phyloP scores from a whole-genome alignment of 2,329 filamentous ascomycete genomes.

The Aspergillus aculeatus region DNA sequence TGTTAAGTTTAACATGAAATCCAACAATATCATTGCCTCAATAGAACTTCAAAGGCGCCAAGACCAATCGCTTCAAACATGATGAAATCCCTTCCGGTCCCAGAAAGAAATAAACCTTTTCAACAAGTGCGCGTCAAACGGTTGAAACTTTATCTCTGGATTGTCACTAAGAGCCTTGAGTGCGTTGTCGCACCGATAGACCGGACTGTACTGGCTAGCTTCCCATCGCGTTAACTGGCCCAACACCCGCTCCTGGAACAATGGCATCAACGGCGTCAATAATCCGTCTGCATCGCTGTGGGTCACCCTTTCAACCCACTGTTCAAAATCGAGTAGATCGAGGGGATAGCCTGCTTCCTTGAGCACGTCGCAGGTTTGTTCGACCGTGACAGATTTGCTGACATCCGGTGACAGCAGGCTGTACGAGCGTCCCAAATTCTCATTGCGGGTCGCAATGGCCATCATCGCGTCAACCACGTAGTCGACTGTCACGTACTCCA shows the following conservation, averaged over 20 bases:
- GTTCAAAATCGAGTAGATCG: constrained; percentile 6
- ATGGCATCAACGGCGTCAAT: constrained; percentile 29
- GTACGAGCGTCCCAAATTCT: constrained; percentile 8
- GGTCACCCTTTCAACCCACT: constrained; percentile 9
- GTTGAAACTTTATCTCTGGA: background rate
- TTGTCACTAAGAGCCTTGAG: constrained; percentile 1
- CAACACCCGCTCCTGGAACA: constrained; percentile 41
- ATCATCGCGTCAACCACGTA: constrained; percentile 12
- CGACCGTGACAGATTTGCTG: constrained; percentile 3
- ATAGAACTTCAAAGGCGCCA: background rate
- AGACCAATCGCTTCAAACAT: background rate
- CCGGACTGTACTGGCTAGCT: constrained; percentile 11
- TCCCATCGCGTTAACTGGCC: constrained; percentile 27
- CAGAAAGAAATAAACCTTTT: constrained; percentile 6
- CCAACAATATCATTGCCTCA: background rate
- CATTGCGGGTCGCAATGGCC: constrained; percentile 12
- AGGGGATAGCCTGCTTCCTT: constrained; percentile 12
- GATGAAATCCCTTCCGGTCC: constrained; percentile 11
- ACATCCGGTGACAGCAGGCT: constrained; percentile 10
- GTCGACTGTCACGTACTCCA: constrained; percentile 12
- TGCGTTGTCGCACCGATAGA: constrained; percentile 9
- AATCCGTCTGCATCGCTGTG: constrained; percentile 2
- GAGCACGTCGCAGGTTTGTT: constrained; percentile 9
- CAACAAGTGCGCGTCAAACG: constrained; percentile 1
- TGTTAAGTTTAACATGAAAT: no score